Conservation (phyloP, 2,329 filamentous ascomycete genomes). For the Exophiala sideris region DNA sequence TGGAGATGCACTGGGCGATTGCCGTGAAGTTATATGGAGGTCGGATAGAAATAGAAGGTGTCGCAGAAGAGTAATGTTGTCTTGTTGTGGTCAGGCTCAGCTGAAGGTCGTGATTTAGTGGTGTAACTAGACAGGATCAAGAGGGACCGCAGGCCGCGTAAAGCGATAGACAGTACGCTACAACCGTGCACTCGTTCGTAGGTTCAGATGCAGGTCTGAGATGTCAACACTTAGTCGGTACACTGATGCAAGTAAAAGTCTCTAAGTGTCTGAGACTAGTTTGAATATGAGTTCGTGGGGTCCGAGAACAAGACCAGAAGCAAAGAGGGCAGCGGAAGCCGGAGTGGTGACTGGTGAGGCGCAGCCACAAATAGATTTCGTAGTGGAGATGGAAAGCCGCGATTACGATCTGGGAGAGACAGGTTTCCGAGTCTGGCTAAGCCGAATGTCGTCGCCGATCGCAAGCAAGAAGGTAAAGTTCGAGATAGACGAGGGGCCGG, state of each 20-base stretch:
- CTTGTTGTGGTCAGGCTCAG: conserved; percentile 10
- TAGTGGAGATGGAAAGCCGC: conserved; percentile 3
- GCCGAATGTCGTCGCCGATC: no score
- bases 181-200: not conserved
- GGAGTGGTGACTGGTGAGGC: conserved; percentile 18
- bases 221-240: not conserved
- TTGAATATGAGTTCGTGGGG: conserved; percentile 19
- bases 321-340: conserved; percentile 4
- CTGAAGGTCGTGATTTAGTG: conserved; percentile 13
- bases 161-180: conserved; percentile 1
- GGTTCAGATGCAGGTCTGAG: not conserved
- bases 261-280: conserved; percentile 21
- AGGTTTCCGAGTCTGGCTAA: not conserved
- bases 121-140: conserved; percentile 19
- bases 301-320: conserved; percentile 15
- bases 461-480: no score
- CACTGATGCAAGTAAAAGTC: conserved; percentile 2
- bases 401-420: not conserved
- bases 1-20: conserved; percentile 1
- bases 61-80: not conserved
- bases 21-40: conserved; percentile 13
- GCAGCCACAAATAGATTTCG: conserved; percentile 21
- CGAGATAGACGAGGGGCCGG: no score
- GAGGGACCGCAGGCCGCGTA: conserved; percentile 11
- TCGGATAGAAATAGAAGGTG: conserved; percentile 1